Evolutionary conservation across 768 basidiomycete species (phyloP), one percentile per base, ranked within the genome.

Genomic region (Lentinula sp.): DNA sequence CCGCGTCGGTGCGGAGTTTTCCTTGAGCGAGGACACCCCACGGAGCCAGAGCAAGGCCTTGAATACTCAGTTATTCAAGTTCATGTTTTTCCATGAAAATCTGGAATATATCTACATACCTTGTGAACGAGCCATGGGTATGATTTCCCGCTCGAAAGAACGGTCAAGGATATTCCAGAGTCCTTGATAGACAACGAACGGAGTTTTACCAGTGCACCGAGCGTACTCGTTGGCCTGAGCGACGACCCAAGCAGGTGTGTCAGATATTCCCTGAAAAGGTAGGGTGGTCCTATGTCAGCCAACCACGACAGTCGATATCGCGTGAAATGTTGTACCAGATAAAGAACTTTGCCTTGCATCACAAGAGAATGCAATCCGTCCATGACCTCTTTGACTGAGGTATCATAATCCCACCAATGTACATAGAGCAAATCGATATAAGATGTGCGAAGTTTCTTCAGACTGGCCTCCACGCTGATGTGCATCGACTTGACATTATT

Each of bases 371-470:
- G 76, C 8, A 83, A 68, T 13, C 69, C 68, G 42, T 75, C 74
- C 81, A 81, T 79, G 28, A 81, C 64, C 65, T 84, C 82, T 52
- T 76, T 71, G 41, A 81, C 71, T 12, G 73, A 74, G 5, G 79
- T 79, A 8, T 74, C 68, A 62, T 73, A 79, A 61, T 81, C 80
- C 81, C 78, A 77, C 73, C 75, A 81, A 64, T 85, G 84, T 4
- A 84, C 65, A 62, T 85, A 84, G 36, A 85, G 67, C 53, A 86
- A 76, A 64, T 85, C 84, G 66, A 85, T 77, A 65, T 81, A 88
- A n/a, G 78, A 72, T 0, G 85, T 86, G 48, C 82, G 71, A 20
- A 88, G 75, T 62, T 84, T 86, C 63, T 60, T 52, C 37, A 60
- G 20, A 60, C 59, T 60, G 3, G 35, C 50, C n/a, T 60, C 59